Conservation (phyloP, 1,284 basidiomycete genomes). For the Ceratorhiza oryzae-sativae region DNA sequence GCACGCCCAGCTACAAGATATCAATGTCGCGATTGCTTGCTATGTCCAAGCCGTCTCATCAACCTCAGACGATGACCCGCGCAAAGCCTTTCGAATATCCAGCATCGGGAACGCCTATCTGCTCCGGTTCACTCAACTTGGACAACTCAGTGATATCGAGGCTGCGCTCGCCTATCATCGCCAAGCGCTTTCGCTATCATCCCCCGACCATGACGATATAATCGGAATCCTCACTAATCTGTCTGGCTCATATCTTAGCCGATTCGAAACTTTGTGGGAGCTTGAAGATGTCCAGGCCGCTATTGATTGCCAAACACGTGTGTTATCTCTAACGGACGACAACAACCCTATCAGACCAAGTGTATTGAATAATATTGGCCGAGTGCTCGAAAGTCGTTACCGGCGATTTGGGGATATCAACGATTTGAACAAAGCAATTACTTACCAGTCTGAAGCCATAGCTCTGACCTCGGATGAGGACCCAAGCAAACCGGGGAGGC, state of each 20-base stretch:
- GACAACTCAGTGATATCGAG: not conserved
- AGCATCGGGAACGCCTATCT: no score
- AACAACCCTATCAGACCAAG: not conserved
- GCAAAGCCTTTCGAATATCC: no score
- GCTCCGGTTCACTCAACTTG: not conserved
- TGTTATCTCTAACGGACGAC: not conserved
- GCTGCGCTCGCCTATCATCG: not conserved
- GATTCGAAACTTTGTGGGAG: not conserved
- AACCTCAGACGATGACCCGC: no score
- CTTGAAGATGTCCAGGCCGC: not conserved
- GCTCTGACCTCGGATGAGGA: not conserved
- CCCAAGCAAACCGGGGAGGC: not conserved
- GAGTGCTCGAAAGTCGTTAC: not conserved
- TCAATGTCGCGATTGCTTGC: no score
- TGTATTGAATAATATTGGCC: not conserved
- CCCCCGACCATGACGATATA: no score
- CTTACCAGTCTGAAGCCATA: not conserved
- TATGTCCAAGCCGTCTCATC: no score
- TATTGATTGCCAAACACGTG: not conserved
- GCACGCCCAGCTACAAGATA: no score
- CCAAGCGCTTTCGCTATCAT: not conserved
- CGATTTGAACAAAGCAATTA: not conserved
- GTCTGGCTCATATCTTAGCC: not conserved
- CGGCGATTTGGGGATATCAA: not conserved
- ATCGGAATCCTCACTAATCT: not conserved